phyloP scores from a whole-genome alignment of 768 basidiomycete genomes.

The Heimioporus sp. region DNA sequence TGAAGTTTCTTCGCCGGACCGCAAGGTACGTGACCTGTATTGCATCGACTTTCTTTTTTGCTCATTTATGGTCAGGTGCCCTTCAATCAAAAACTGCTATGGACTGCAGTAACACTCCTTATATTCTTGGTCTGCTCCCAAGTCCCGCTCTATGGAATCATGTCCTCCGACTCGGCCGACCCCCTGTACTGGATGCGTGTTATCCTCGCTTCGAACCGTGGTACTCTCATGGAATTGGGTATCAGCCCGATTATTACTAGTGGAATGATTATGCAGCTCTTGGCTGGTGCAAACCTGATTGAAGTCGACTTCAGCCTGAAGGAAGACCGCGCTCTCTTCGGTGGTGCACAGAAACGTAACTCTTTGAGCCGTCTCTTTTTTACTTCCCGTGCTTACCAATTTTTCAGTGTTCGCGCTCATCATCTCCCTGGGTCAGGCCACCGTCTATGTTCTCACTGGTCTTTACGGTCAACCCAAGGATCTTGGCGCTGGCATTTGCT shows the following conservation, averaged over 20 bases:
- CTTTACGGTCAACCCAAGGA: conserved; percentile 93
- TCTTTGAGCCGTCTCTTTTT: conserved; percentile 8
- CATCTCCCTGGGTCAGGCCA: conserved; percentile 94
- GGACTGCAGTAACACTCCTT: conserved; percentile 98
- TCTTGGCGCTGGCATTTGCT: conserved; percentile 94
- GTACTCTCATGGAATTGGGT: conserved; percentile 98
- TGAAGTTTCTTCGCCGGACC: conserved; percentile 96
- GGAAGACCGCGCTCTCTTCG: conserved; percentile 94
- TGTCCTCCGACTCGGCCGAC: conserved; percentile 98
- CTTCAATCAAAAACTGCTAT: conserved; percentile 98
- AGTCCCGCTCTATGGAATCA: conserved; percentile 98
- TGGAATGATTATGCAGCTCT: conserved; percentile 99
- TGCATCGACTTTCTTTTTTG: neutral
- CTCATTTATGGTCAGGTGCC: conserved; percentile 61
- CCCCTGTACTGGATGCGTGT: conserved; percentile 99
- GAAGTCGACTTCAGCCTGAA: conserved; percentile 97
- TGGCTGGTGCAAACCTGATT: conserved; percentile 95
- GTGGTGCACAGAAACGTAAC: conserved; percentile 95
- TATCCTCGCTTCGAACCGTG: conserved; percentile 97
- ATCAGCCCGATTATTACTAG: conserved; percentile 97
- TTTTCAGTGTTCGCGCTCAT: conserved; percentile 89
- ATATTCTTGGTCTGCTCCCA: conserved; percentile 99
- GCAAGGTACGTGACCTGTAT: conserved; percentile 61
- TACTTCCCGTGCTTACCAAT: neutral
- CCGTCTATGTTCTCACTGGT: conserved; percentile 95